Conservation (phyloP, 805 yeast genomes). For the Suhomyces canberraensis region DNA sequence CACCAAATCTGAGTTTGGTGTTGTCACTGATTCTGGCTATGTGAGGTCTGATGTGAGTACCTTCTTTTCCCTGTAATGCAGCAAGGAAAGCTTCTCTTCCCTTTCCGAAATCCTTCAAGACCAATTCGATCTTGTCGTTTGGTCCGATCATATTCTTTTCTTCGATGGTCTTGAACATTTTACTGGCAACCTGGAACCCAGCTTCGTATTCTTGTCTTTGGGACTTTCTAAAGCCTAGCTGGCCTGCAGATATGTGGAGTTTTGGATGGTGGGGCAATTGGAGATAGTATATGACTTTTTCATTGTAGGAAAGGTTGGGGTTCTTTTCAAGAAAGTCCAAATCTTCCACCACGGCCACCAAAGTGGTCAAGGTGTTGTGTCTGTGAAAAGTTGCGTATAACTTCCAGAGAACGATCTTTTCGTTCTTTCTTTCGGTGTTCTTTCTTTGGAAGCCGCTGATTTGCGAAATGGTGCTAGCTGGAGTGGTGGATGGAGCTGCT, state of each 20-base stretch:
- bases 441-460: slow-evolving; percentile 1
- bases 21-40: slow-evolving; percentile 72
- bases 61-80: slow-evolving; percentile 88
- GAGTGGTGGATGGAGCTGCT: background rate
- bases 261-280: slow-evolving; percentile 75
- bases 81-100: slow-evolving; percentile 84
- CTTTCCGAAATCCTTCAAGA: slow-evolving; percentile 79
- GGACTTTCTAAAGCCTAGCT: slow-evolving; percentile 83
- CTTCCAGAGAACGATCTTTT: slow-evolving; percentile 58
- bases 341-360: slow-evolving; percentile 69
- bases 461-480: slow-evolving; percentile 1
- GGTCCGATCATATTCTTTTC: slow-evolving; percentile 53
- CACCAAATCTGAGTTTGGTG: slow-evolving; percentile 88
- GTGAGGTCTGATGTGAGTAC: slow-evolving; percentile 60
- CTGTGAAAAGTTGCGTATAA: slow-evolving; percentile 73
- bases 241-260: slow-evolving; percentile 73
- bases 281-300: slow-evolving; percentile 72
- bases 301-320: slow-evolving; percentile 54
- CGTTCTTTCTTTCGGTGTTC: slow-evolving; percentile 6
- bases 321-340: slow-evolving; percentile 54
- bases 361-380: slow-evolving; percentile 80
- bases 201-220: slow-evolving; percentile 94
- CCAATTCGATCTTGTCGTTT: slow-evolving; percentile 64
- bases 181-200: slow-evolving; percentile 76
- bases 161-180: slow-evolving; percentile 68